A percentile compares a stretch with the other conserved stretches of the same genome.
Evolutionary conservation across 495 filamentous ascomycete species (phyloP).

Genomic region (Thozetella sp.): DNA sequence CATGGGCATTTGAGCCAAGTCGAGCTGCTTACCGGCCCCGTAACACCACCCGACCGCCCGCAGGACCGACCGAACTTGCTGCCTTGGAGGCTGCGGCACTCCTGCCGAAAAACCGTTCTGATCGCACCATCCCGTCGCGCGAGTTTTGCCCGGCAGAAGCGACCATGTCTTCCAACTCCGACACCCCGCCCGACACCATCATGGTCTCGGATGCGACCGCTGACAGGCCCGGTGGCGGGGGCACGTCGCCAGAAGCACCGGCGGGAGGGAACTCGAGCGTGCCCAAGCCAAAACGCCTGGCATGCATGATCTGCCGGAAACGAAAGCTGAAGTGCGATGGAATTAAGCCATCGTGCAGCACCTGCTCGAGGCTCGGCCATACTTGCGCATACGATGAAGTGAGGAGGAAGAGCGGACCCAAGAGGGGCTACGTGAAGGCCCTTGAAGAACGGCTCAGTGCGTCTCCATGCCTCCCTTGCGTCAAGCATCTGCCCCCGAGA

Average conservation of each 20-base stretch:
- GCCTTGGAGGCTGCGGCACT: not conserved
- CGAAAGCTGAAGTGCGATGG: slow-evolving; percentile 87
- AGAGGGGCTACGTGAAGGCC: slow-evolving; percentile 97
- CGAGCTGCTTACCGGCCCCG: not conserved
- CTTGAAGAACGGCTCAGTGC: slow-evolving; percentile 91
- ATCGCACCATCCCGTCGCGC: not conserved
- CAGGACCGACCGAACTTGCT: not conserved
- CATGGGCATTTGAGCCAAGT: not conserved
- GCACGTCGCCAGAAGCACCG: slow-evolving; percentile 23
- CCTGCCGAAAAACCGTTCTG: not conserved
- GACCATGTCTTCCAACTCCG: slow-evolving; percentile 42
- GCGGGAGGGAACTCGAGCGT: slow-evolving; percentile 61
- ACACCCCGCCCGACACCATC: slow-evolving; percentile 32
- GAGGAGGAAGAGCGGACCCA: slow-evolving; percentile 95
- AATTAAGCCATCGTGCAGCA: slow-evolving; percentile 83
- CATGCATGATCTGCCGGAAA: slow-evolving; percentile 95
- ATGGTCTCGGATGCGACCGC: slow-evolving; percentile 36
- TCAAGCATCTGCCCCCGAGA: slow-evolving; percentile 8
- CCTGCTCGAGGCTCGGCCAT: slow-evolving; percentile 86
- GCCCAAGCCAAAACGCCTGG: slow-evolving; percentile 88
- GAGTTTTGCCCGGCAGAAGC: not conserved
- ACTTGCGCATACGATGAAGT: slow-evolving; percentile 95
- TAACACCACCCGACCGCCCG: not conserved
- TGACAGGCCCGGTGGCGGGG: slow-evolving; percentile 23
- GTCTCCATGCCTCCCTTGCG: slow-evolving; percentile 23